phyloP scores from a whole-genome alignment of 768 basidiomycete genomes.

The Mrakia frigida region DNA sequence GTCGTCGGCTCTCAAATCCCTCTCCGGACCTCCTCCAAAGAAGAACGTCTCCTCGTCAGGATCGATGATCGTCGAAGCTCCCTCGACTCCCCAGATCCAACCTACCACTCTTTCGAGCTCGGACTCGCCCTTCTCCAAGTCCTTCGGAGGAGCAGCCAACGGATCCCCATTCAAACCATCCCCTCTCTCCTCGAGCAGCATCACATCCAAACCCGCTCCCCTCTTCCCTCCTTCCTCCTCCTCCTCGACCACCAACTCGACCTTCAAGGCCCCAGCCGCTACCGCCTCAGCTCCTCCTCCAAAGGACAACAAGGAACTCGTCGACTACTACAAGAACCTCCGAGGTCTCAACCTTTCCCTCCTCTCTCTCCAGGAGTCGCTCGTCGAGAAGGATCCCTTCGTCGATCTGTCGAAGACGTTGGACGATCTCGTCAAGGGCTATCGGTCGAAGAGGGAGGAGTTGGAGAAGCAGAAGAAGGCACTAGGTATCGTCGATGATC shows the following conservation, averaged over 20 bases:
- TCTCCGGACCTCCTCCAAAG: not conserved
- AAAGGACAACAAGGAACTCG: conserved; percentile 11
- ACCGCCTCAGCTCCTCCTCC: not conserved
- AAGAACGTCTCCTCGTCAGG: conserved; percentile 2
- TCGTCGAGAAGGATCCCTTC: conserved; percentile 28
- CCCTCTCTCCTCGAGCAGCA: not conserved
- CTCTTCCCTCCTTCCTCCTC: not conserved
- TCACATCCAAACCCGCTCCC: not conserved
- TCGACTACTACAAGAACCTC: conserved; percentile 28
- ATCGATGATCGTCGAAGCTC: conserved; percentile 11
- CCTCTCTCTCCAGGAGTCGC: conserved; percentile 25
- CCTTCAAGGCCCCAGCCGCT: not conserved
- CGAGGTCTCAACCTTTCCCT: conserved; percentile 32
- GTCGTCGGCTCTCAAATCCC: not conserved
- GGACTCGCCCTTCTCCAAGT: not conserved
- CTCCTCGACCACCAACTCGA: not conserved
- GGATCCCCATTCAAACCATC: conserved; percentile 9
- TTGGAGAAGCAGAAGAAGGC: conserved; percentile 1
- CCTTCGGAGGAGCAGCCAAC: not conserved
- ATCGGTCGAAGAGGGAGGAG: conserved; percentile 22
- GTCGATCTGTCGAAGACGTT: conserved; percentile 26
- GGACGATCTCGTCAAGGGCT: conserved; percentile 18
- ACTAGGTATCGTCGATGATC: not conserved
- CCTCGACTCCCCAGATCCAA: conserved; percentile 1
- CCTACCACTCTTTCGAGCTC: not conserved